phyloP scores from a whole-genome alignment of 169 alveolate species.

The Plasmodium adleri region DNA sequence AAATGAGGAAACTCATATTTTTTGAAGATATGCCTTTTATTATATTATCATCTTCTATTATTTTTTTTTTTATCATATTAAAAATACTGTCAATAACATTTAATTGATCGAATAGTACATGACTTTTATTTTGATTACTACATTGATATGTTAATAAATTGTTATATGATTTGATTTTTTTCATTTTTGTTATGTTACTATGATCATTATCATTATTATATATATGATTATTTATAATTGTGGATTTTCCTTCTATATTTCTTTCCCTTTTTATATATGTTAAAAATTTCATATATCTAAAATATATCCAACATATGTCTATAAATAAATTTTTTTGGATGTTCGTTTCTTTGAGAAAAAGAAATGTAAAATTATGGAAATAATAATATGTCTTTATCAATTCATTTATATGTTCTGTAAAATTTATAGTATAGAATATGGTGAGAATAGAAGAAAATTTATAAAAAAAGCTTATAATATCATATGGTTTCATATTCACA shows the following conservation, averaged over 20 bases:
- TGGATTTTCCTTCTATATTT: not conserved
- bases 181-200: not conserved
- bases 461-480: slow-evolving; percentile 56
- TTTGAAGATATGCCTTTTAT: slow-evolving; percentile 38
- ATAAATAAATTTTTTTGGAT: slow-evolving; percentile 5
- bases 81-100: slow-evolving; percentile 18
- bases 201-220: no score
- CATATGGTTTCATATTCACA: slow-evolving; percentile 20
- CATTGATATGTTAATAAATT: no score
- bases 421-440: slow-evolving; percentile 2
- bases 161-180: not conserved
- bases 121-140: no score
- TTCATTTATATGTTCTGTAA: not conserved
- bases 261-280: not conserved
- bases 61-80: slow-evolving; percentile 15
- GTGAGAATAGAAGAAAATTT: slow-evolving; percentile 56
- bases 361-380: slow-evolving; percentile 24
- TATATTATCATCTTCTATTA: slow-evolving; percentile 28
- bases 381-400: slow-evolving; percentile 23
- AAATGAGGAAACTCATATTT: slow-evolving; percentile 59
- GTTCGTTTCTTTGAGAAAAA: slow-evolving; percentile 17
- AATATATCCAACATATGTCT: slow-evolving; percentile 63
- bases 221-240: no score
- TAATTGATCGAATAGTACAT: slow-evolving; percentile 10
- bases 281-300: slow-evolving; percentile 60